Base-by-base conservation (phyloP, 345 rosid genomes). In the Lenwebbia sp. region DNA sequence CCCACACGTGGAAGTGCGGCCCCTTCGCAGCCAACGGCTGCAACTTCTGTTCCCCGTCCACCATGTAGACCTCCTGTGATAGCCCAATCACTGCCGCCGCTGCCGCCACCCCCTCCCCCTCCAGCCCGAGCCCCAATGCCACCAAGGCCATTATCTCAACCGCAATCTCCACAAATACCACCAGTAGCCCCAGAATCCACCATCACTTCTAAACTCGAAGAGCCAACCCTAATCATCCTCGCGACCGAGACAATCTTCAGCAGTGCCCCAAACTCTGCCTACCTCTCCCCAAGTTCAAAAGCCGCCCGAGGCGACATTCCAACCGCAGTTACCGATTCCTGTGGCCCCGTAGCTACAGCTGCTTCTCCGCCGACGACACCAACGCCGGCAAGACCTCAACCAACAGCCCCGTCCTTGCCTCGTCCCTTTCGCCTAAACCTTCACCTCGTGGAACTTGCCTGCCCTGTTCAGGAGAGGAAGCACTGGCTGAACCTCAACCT, bases 301-400 rank as follows among this genome's bases (percentile, higher is more conserved):
- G 37, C 70, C 70, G 4, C 70, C 70, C 17, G 37, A 58, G 83
- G 86, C 50, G 22, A 52, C 57, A 44, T 74, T 89, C 25, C 83
- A 85, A 62, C 88, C 88, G 9, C 88, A 86, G 28, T 56, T 91
- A 44, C 90, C 89, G 52, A 82, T 92, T 87, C 92, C 84, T 85
- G 85, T 83, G 54, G 89, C 47, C 83, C 83, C 52, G 86, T 88
- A 83, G 58, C 89, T n/a, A 85, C 82, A 85, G 51, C 90, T 47
- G 75, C 86, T 65, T 58, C 10, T 49, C 89, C 78, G 86, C 84
- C 90, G 30, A 56, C 86, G 44, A 33, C 21, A 9, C 91, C 88
- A 37, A 65, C 88, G 30, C 84, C 56, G 37, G 70, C 90, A 13
- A 89, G 82, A 86, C 88, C 91, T 51, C 88, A 21, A 84, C 54